phyloP scores from a whole-genome alignment of 2,329 filamentous ascomycete genomes.

The Penicillium sp. region DNA sequence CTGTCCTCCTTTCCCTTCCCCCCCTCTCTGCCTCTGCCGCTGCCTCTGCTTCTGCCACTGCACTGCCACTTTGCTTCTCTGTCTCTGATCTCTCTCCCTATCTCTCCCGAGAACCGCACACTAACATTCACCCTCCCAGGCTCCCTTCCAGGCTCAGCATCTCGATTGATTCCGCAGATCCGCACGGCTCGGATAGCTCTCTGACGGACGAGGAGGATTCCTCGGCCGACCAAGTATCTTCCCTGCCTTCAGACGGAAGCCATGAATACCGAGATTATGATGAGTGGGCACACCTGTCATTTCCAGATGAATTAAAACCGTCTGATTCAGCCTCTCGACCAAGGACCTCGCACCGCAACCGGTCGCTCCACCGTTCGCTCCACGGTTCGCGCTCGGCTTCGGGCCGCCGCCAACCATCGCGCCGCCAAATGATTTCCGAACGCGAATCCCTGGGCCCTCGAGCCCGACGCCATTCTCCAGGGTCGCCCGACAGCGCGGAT shows the following conservation, averaged over 20 bases:
- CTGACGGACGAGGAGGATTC: conserved; percentile 45
- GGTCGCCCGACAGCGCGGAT: conserved; percentile 60
- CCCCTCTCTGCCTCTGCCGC: neutral
- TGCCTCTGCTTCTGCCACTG: neutral
- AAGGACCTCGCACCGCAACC: conserved; percentile 41
- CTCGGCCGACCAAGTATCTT: conserved; percentile 41
- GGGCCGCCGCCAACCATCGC: conserved; percentile 36
- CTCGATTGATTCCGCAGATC: conserved; percentile 39
- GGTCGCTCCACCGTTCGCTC: conserved; percentile 26
- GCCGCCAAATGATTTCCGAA: conserved; percentile 37
- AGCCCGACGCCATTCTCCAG: conserved; percentile 46
- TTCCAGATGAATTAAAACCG: conserved; percentile 46
- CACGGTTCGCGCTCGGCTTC: conserved; percentile 36
- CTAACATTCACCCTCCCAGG: conserved; percentile 9
- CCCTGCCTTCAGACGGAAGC: conserved; percentile 40
- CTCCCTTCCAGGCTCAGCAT: conserved; percentile 39
- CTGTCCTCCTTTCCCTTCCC: conserved; percentile 3
- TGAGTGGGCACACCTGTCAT: conserved; percentile 40
- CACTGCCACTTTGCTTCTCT: neutral
- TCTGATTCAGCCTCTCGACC: conserved; percentile 46
- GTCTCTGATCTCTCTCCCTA: neutral
- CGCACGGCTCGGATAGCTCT: conserved; percentile 38
- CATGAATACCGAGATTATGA: conserved; percentile 41
- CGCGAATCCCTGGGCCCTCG: conserved; percentile 36
- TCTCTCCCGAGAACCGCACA: neutral